These are phyloP conservation scores for Mytilinidion resinicola DNA, from an alignment of 495 filamentous ascomycete species.

Conservation along the genomic window DNA sequence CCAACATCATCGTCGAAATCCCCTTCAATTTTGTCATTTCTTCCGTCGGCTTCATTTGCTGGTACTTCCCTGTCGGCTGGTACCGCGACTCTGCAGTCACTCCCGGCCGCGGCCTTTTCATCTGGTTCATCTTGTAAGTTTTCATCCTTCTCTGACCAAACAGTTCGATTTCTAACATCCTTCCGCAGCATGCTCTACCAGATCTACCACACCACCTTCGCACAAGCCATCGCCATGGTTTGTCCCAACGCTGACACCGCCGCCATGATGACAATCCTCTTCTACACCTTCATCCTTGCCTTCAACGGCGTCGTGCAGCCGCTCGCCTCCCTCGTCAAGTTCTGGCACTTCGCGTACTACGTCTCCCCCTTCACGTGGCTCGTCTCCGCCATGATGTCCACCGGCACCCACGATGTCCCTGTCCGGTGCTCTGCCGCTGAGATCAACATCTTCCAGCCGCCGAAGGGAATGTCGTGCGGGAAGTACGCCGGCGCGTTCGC, in stretches of 20 bases:
- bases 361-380: slow-evolving; percentile 1
- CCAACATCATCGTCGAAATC: slow-evolving; percentile 55
- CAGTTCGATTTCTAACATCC: no score
- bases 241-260: neutral
- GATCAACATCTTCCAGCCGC: neutral
- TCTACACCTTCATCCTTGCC: neutral
- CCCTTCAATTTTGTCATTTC: neutral
- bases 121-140: neutral
- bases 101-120: neutral
- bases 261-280: neutral
- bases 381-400: neutral
- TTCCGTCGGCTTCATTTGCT: neutral
- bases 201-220: neutral
- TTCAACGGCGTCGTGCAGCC: neutral
- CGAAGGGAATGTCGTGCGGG: neutral
- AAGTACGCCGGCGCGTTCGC: neutral
- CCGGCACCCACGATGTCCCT: neutral
- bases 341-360: neutral
- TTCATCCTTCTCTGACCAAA: no score
- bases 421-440: neutral
- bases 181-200: neutral
- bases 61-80: neutral
- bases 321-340: neutral
- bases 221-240: neutral
- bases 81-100: neutral